Percentiles rank a stretch among this genome's conserved stretches.
phyloP scores from a whole-genome alignment of 306 rosid species.

The Citrullus colocynthis region DNA sequence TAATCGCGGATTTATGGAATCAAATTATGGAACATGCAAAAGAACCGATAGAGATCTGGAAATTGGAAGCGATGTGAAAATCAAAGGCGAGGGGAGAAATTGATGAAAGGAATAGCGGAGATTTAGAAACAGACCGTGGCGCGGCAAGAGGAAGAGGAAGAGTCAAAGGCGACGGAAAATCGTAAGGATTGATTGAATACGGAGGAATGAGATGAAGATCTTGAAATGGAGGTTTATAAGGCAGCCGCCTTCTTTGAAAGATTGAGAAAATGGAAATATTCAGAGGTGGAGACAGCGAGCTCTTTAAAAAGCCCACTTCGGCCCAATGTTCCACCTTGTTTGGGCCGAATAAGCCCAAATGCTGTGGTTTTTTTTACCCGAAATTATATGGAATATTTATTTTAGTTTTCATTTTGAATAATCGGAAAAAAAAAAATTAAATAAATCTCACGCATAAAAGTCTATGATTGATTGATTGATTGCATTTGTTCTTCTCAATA shows the following conservation, averaged over 20 bases:
- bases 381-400: too few relatives aligned
- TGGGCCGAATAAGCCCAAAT: not conserved
- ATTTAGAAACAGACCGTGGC: not conserved
- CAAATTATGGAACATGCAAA: not conserved
- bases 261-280: not conserved
- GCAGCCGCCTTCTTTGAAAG: constrained; percentile 1
- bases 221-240: not conserved
- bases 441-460: too few relatives aligned
- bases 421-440: too few relatives aligned
- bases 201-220: not conserved
- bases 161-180: not conserved
- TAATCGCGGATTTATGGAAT: not conserved
- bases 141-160: not conserved
- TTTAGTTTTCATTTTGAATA: too few relatives aligned
- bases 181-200: not conserved
- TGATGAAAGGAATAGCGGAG: not conserved
- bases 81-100: not conserved
- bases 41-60: not conserved
- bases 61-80: not conserved
- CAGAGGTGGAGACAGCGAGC: not conserved
- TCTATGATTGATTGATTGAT: too few relatives aligned
- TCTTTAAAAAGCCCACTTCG: not conserved
- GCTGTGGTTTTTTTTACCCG: too few relatives aligned
- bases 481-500: too few relatives aligned
- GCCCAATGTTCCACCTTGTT: not conserved